Evolutionary conservation across 2,329 filamentous ascomycete genomes (phyloP), one percentile per base, ranked within the genome.

Genomic region (Polychaeton citri): DNA sequence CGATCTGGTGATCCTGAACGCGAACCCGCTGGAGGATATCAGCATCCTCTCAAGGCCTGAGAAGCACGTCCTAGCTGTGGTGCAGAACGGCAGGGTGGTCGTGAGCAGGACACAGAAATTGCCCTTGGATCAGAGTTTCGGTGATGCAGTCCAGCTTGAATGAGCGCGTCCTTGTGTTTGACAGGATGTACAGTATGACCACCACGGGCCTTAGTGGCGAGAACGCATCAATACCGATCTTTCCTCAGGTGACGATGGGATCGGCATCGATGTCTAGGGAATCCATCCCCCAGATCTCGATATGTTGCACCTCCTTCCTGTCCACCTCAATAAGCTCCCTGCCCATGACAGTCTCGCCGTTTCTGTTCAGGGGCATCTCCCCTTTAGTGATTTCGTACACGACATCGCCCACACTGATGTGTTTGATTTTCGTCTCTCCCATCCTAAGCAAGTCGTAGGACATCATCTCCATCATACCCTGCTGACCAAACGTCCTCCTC

Each of bases 11-110:
- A 53, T 76, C 2, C 44, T 74, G 30, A 64, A 65, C 26, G 44
- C 46, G 30, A 74, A 74, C 44, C 72, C 72, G 2, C 49, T 76
- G 35, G 62, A 72, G n/a, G 63, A 76, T 46, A 62, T 75, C 13
- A 58, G 59, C 0, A 54, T 73, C 3, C 47, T 76, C 18, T 68
- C 68, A 40, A 46, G 56, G 28, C 63, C 63, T 2, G 63, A 72
- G 34, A 57, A 61, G 44, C 56, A 64, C 40, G 43, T 74, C 6
- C 43, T 72, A 30, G 64, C 59, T 2, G 69, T 74, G 1, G 58
- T 75, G 33, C 74, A 74, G 46, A 70, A 71, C 21, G 71, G 72
- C 1, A 55, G 65, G 10, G 58, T 73, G 12, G 54, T 57, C 32
- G 52, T 51, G 37, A 61, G 57, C 39, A 43, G 47, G 18, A 55